Evolutionary conservation across 345 rosid genomes (phyloP), one percentile per base, ranked within the genome.

Genomic region (Rhodomyrtus tomentosa): DNA sequence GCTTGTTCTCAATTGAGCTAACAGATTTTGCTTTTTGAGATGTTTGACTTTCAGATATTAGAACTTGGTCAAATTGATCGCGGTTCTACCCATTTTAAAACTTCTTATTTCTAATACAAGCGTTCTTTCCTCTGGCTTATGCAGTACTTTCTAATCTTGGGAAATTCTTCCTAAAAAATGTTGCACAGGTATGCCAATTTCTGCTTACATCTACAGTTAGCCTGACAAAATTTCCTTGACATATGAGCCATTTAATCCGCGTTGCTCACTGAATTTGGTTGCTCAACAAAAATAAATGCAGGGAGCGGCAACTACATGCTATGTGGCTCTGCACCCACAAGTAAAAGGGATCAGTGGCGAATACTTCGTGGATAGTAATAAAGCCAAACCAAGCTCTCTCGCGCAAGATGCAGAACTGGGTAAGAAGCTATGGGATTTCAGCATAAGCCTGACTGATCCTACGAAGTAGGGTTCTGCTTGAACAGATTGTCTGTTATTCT

Each of bases 261-360:
- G 5, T 29, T 3, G 13, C 18, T 72, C 9, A 4, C 51, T 40
- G 36, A 36, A 29, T 49, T 80, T 20, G 8, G 54, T 22, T 81
- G 14, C 21, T 25, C 51, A 45, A 55, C n/a, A 24, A 32, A 42
- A 24, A 7, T 51, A 16, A 81, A 49, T 87, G n/a, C 84, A 94
- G 98, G 95, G 98, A 87, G 96, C 96, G 4, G 94, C 98, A 73
- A 92, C 98, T 22, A 93, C 95, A 4, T 94, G 98, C 87, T 94
- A 92, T 53, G 91, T 91, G 12, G 96, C 98, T 29, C 86, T 94
- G 88, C 92, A 95, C 85, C 93, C 98, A 0, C 95, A 92, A 54
- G 89, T 87, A 38, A 89, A 88, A 38, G 98, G 96, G 82, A 91
- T 92, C 59, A 92, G 88, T 22, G 95, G 95, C 16, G 90, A 91